Evolutionary conservation across 129 eudicot genomes (phyloP).

Genomic region (Lactuca sativa): DNA sequence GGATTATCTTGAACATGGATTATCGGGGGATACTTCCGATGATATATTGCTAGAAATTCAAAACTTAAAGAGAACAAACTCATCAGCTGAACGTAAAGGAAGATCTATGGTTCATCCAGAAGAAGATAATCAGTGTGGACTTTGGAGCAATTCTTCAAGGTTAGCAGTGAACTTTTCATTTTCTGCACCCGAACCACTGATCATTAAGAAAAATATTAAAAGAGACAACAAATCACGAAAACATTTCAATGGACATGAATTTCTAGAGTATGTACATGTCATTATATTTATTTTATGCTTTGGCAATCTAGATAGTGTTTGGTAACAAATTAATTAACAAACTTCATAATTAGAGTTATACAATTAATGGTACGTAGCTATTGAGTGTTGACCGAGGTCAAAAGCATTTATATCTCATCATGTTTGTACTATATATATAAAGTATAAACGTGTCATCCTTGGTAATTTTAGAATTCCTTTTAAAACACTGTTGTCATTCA

Average conservation of each 20-base stretch:
- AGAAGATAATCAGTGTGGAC: slow-evolving; percentile 30
- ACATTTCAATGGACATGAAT: slow-evolving; percentile 3
- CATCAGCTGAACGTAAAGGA: slow-evolving; percentile 32
- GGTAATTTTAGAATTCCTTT: neutral
- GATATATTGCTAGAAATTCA: slow-evolving; percentile 62
- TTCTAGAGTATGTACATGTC: neutral
- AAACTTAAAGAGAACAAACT: slow-evolving; percentile 39
- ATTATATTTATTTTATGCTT: slow-evolving; percentile 8
- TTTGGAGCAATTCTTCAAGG: slow-evolving; percentile 94
- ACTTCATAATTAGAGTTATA: neutral
- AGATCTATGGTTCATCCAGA: slow-evolving; percentile 35
- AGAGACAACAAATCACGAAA: neutral
- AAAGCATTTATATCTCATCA: neutral
- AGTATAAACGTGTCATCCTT: neutral
- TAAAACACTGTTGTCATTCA: neutral
- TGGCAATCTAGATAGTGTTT: neutral
- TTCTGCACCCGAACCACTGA: neutral
- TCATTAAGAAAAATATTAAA: neutral
- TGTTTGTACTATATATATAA: neutral
- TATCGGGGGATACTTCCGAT: slow-evolving; percentile 73
- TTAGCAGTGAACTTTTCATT: slow-evolving; percentile 2
- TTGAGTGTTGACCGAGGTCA: neutral
- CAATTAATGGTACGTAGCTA: neutral
- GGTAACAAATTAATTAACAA: neutral
- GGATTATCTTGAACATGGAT: slow-evolving; percentile 61